Base-by-base conservation (phyloP, 2,329 filamentous ascomycete genomes). In the Xylaria hypoxylon region DNA sequence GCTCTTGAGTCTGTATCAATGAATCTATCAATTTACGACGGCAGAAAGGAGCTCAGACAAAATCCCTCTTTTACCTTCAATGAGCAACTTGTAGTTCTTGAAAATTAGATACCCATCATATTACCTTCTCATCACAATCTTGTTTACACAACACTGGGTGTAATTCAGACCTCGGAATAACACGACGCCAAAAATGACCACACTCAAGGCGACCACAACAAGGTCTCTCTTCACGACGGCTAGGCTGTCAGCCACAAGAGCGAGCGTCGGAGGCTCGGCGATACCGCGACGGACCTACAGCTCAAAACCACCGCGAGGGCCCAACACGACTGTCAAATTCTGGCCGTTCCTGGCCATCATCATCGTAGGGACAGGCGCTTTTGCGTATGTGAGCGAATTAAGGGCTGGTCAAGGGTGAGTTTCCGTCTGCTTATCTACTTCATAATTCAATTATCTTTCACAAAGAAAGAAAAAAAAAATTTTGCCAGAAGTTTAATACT, bases 311-410 rank as follows among this genome's bases (percentile, higher is more conserved):
- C 80, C 79, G 40, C 71, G 67, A 64, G 76, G 75, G 19, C 64
- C 74, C 11, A 76, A 74, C 62, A 76, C 78, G 50, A 72, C 74
- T 48, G 78, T 87, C 80, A 87, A 87, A 77, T 87, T 88, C 56
- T 87, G 85, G 85, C 86, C 86, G 2, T 87, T 88, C 69, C n/a
- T 85, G 51, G 76, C 79, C 58, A 78, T 88, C 70, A 82, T 87
- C 68, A 81, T 77, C 35, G 70, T 83, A 17, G 83, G 84, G 53
- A 80, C 81, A 7, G 81, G 80, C 15, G 84, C 82, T 26, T 88
- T 87, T 75, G 76, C 83, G 35, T 76, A 82, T 40, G 77, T 88
- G 50, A 82, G 84, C 55, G 84, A 86, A 67, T 78, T 78, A 59
- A 84, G 84, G 65, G 83, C 82, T 77, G 68, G 84, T 81, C 69